phyloP scores from a whole-genome alignment of 768 basidiomycete genomes.

The Suillus decipiens region DNA sequence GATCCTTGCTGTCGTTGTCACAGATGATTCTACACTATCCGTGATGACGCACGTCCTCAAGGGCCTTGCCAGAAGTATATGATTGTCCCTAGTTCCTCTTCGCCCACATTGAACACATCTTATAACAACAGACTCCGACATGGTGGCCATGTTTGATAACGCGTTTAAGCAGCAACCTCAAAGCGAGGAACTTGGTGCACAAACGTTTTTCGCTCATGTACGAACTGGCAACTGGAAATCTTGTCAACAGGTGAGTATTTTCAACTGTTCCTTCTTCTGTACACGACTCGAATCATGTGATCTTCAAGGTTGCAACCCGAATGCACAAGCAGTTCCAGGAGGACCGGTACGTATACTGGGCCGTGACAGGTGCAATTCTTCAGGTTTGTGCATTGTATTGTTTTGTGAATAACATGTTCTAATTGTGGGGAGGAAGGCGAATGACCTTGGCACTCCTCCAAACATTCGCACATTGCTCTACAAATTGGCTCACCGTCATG shows the following conservation, averaged over 20 bases:
- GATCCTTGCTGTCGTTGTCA: conserved; percentile 70
- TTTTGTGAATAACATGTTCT: not conserved
- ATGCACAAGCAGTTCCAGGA: conserved; percentile 86
- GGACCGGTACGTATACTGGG: conserved; percentile 83
- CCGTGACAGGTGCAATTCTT: conserved; percentile 73
- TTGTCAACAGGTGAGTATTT: conserved; percentile 68
- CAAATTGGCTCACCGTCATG: conserved; percentile 75
- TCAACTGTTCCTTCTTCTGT: not conserved
- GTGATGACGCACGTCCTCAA: conserved; percentile 86
- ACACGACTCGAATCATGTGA: conserved; percentile 6
- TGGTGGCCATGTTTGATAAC: conserved; percentile 83
- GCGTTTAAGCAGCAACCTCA: conserved; percentile 79
- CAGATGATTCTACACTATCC: conserved; percentile 70
- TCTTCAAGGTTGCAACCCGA: conserved; percentile 66
- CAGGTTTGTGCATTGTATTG: conserved; percentile 49
- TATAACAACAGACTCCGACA: conserved; percentile 60
- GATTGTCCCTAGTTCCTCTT: not conserved
- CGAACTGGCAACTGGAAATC: conserved; percentile 83
- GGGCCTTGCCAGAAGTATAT: conserved; percentile 68
- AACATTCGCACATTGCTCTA: conserved; percentile 68
- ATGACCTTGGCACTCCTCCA: conserved; percentile 60
- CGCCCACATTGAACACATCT: conserved; percentile 4
- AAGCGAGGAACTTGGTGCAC: conserved; percentile 82
- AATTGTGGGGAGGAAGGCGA: conserved; percentile 53
- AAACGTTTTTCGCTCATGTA: conserved; percentile 85